Evolutionary conservation across 441 rosid species (phyloP), one percentile per base, ranked within the genome.

Genomic region (Eutrema salsugineum): DNA sequence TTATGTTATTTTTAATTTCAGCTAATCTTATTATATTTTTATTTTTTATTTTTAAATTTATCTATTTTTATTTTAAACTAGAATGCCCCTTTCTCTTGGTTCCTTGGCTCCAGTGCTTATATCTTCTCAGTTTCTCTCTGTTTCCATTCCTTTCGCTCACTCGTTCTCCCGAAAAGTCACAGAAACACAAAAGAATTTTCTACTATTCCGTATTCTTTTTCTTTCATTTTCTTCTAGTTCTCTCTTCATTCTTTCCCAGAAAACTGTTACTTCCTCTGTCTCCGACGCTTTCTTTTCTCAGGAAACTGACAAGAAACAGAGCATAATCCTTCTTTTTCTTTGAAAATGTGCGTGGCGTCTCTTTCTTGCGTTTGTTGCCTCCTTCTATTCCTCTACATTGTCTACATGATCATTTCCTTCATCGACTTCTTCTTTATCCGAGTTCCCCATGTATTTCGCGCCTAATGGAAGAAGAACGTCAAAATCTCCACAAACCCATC

Each of bases 401-500:
- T 49, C 67, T 57, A 40, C 50, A 9, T 64, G 44, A 48, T 65
- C 38, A 1, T 17, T 19, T 6, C 46, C 54, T 73, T 49, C 11
- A 49, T 50, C 14, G 14, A 44, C 11, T 17, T 12, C 53, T 64
- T 68, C 76, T 66, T 47, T 2, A 53, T 40, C 19, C 44, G 19
- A 46, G 55, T 53, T 36, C 58, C 64, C 11, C 71, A n/a, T 1
- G 47, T 36, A 6, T 73, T 44, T 39, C 73, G 70, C 36, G 71
- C 68, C 55, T 72, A 15, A 38, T 61, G 73, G 78, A 79, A 79
- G 77, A 78, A 73, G 49, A 61, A 62, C 74, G 68, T 63, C 82
- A 56, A 56, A 75, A 40, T 61, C 76, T 76, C 65, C 27, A 67
- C 76, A 76, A 81, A 17, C 79, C 85, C 83, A 75, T 43, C 53